phyloP scores from a whole-genome alignment of 345 rosid genomes.

The Capsella bursapastoris region DNA sequence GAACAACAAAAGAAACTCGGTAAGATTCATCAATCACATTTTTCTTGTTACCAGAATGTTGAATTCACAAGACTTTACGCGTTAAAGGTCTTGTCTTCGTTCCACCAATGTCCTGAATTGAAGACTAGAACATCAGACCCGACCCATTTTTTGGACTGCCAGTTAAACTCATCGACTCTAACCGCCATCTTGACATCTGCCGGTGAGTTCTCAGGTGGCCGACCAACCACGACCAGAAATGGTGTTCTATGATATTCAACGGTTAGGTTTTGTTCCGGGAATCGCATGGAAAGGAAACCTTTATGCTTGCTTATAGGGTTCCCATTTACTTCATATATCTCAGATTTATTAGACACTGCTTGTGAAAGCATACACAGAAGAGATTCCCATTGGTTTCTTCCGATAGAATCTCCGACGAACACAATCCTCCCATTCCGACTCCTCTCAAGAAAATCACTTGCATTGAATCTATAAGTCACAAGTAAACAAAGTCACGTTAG shows the following conservation, averaged over 20 bases:
- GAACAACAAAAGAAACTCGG: neutral
- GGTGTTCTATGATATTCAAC: conserved; percentile 80
- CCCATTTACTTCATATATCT: conserved; percentile 70
- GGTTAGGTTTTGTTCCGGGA: conserved; percentile 66
- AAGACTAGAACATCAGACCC: conserved; percentile 75
- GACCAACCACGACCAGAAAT: conserved; percentile 63
- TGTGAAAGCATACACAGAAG: conserved; percentile 73
- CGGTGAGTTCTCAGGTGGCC: conserved; percentile 61
- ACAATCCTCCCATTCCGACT: conserved; percentile 75
- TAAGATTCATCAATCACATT: conserved; percentile 12
- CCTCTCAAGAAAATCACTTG: conserved; percentile 67
- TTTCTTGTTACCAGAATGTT: conserved; percentile 3
- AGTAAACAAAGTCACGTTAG: neutral
- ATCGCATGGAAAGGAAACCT: conserved; percentile 83
- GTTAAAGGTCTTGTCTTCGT: conserved; percentile 61
- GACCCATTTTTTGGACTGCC: conserved; percentile 65
- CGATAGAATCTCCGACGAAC: conserved; percentile 88
- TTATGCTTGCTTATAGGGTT: conserved; percentile 78
- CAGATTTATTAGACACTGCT: conserved; percentile 60
- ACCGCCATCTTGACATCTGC: conserved; percentile 50
- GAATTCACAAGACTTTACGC: conserved; percentile 35
- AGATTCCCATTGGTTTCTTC: conserved; percentile 96
- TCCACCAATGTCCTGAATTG: conserved; percentile 93
- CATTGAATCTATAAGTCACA: conserved; percentile 62
- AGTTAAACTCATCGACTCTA: conserved; percentile 67